Evolutionary conservation across 805 yeast genomes (phyloP), one percentile per base, ranked within the genome.

Genomic region (Candida glaebosa): DNA sequence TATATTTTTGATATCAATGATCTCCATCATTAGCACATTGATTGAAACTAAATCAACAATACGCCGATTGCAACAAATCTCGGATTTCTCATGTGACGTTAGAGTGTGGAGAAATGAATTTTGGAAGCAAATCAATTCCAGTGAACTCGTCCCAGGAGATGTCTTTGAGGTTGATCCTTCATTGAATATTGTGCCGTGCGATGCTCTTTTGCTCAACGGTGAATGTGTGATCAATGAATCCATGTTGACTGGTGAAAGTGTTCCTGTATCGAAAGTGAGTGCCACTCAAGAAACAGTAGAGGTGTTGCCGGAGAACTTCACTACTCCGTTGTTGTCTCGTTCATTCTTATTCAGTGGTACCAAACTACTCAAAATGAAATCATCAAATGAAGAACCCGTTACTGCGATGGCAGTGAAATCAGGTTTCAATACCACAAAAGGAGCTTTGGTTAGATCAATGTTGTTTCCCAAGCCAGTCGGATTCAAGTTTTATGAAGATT

Each of bases 201-300:
- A 93, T 61, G 84, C 96, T 0, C 61, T 93, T 9, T 69, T 93
- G 38, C 65, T 91, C 15, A 79, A 89, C 25, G 99, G 99, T 39
- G 98, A 90, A 57, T 87, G 96, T 58, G 89, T 93, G 41, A 85
- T 93, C n/a, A 93, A 93, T 60, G 99, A 93, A 58, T 86, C 97
- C 4, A 93, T 93, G 96, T 73, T 93, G 16, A 93, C 99, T 0
- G 99, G 99, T 31, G 99, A 93, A 60, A 88, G 96, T 39, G 97
- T 93, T 1, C 99, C 99, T 0, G 96, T 93, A 2, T 79, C 96
- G 0, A 93, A 93, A 59, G 47, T 71, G 8, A 75, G 86, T 2
- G 87, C 93, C 1, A 65, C 73, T 1, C 72, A 75, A 12, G 89
- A 82, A 6, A 71, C 82, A 0, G 75, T 88, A 31, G 63, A 63